Base-by-base conservation (phyloP, 2,329 filamentous ascomycete genomes). In the Aspergillus japonicus region DNA sequence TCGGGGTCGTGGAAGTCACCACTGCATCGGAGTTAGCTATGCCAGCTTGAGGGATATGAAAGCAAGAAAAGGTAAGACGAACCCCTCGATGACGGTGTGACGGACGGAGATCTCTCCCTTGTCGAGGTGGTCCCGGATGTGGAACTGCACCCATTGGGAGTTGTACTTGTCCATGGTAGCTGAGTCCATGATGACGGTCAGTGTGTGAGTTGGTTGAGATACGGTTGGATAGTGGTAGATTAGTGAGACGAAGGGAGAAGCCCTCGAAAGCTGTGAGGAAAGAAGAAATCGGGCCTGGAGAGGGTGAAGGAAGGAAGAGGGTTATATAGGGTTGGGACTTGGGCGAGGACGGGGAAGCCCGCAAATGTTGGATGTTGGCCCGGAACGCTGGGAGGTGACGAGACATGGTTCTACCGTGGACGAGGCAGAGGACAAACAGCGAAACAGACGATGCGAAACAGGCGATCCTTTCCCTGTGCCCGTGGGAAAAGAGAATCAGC, bases 31-130 rank as follows among this genome's bases (percentile, higher is more conserved):
- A 5, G 52, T 63, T 58, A 65, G 59, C 24, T 47, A 10, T 6
- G 8, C n/a, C 47, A 26, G n/a, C 16, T 53, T 57, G 5, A 12
- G 1, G 16, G 6, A 14, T 23, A 29, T n/a, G 44, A 11, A 48
- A 16, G 23, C 16, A n/a, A n/a, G 39, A 6, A 29, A 47, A 8
- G 10, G 47, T 12, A 7, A 2, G 19, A 51, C 14, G 16, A 62
- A 70, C 69, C 62, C 69, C 64, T 71, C 68, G 57, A 71, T 69
- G 60, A 71, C 64, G 47, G 66, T 66, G 62, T 71, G 64, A 49
- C 67, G 66, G 21, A 71, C 62, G n/a, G 62, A 57, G 50, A 71
- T 62, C 44, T 70, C 61, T 47, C 69, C 68, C 31, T 69, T 59
- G 16, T 65, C 51, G 19, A 71, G 59, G 57, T 68, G 69, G 63